Evolutionary conservation across 2,329 filamentous ascomycete species (phyloP).

Genomic region (Neopestalotiopsis rosae): DNA sequence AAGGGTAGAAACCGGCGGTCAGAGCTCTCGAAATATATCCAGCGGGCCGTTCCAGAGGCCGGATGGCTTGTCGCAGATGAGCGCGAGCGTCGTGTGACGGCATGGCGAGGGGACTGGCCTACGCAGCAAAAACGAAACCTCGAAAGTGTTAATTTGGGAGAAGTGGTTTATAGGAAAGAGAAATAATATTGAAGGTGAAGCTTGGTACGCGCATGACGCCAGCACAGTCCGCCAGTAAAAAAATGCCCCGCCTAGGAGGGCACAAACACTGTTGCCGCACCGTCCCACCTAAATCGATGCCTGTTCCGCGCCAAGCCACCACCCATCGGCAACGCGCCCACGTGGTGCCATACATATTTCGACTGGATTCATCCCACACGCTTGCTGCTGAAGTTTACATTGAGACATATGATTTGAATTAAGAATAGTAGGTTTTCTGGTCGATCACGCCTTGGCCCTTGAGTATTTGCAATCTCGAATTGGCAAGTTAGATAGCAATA

Average conservation of each 20-base stretch:
- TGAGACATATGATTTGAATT: neutral
- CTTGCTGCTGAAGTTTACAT: neutral
- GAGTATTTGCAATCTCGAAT: no score
- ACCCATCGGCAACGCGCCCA: neutral
- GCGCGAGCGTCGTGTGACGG: constrained; percentile 21
- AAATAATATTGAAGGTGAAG: neutral
- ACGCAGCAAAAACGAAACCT: neutral
- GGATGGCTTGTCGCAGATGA: constrained; percentile 25
- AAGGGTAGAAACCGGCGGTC: constrained; percentile 58
- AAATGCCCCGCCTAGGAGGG: neutral
- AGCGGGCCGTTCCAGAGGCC: constrained; percentile 40
- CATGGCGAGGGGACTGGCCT: neutral
- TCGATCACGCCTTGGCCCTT: no score
- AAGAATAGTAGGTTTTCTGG: no score
- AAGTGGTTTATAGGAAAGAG: neutral
- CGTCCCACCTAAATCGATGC: neutral
- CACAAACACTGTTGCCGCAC: neutral
- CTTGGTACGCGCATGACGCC: neutral
- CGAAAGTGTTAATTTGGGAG: neutral
- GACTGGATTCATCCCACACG: neutral
- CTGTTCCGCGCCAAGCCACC: neutral
- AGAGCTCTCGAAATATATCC: constrained; percentile 50
- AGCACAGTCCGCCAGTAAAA: neutral
- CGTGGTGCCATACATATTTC: neutral
- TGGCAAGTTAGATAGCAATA: no score